Evolutionary conservation across 2,329 filamentous ascomycete species (phyloP).

Genomic region (Hypomyces perniciosus): DNA sequence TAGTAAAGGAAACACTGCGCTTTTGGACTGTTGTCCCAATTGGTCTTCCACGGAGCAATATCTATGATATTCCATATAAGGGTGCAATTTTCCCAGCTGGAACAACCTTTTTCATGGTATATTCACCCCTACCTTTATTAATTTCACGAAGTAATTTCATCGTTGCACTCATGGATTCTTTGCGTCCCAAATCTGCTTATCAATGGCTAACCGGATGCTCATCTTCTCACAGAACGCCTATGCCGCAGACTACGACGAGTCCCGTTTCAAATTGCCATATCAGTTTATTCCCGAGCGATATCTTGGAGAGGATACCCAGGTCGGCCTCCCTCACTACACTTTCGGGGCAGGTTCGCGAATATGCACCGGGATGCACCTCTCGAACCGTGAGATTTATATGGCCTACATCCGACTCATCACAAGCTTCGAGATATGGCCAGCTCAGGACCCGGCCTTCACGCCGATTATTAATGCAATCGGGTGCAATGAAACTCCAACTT

Average conservation of each 20-base stretch:
- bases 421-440: conserved; percentile 51
- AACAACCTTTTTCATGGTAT: conserved; percentile 74
- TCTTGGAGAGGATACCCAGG: conserved; percentile 47
- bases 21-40: conserved; percentile 78
- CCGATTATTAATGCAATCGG: conserved; percentile 52
- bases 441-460: conserved; percentile 38
- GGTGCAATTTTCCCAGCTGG: conserved; percentile 63
- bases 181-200: too few relatives aligned
- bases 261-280: conserved; percentile 58
- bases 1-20: conserved; percentile 72
- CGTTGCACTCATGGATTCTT: too few relatives aligned
- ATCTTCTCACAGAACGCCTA: conserved; percentile 53
- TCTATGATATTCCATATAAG: conserved; percentile 66
- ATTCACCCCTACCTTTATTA: too few relatives aligned
- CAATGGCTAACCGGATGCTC: background rate
- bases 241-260: conserved; percentile 65
- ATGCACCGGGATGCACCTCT: conserved; percentile 58
- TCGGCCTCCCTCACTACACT: conserved; percentile 55
- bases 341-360: conserved; percentile 59
- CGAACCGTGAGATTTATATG: conserved; percentile 57
- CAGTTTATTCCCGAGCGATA: conserved; percentile 66
- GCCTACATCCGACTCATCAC: conserved; percentile 53
- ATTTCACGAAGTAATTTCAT: too few relatives aligned
- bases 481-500: conserved; percentile 51
- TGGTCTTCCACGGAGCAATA: conserved; percentile 65